Evolutionary conservation across 2,329 filamentous ascomycete species (phyloP).

Genomic region (Hypoxylon rubiginosum): DNA sequence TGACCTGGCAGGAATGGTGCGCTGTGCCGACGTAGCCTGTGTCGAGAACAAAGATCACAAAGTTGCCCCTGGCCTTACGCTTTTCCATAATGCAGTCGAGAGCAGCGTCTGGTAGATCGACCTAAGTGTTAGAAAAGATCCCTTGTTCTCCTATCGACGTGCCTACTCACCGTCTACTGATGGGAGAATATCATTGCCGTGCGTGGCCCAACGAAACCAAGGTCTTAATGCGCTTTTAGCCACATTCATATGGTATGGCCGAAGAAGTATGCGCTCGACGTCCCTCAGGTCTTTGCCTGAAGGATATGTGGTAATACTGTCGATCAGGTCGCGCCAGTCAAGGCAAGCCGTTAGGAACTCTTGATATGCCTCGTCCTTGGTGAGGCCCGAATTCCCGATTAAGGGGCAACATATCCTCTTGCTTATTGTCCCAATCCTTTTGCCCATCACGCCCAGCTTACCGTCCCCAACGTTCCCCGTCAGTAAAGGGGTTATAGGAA

Average conservation of each 20-base stretch:
- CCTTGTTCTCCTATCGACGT: too few species aligned
- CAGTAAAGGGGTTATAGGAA: not conserved
- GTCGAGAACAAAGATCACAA: not conserved
- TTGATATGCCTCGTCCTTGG: not conserved
- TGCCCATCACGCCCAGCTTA: conserved; percentile 1
- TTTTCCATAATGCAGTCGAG: not conserved
- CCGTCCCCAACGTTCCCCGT: not conserved
- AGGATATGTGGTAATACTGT: not conserved
- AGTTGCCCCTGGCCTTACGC: not conserved
- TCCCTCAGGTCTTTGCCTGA: not conserved
- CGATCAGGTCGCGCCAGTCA: not conserved
- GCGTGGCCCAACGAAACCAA: not conserved
- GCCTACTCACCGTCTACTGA: not conserved
- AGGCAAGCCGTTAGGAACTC: not conserved
- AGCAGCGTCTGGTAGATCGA: not conserved
- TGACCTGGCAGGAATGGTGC: not conserved
- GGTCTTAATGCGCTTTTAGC: not conserved
- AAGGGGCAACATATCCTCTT: not conserved
- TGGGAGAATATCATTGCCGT: not conserved
- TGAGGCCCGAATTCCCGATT: not conserved
- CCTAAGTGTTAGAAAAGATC: not conserved
- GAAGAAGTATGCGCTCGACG: not conserved
- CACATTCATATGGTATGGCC: not conserved
- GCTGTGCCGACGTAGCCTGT: conserved; percentile 1
- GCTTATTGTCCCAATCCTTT: not conserved